These are phyloP conservation scores for Pinus taeda DNA, from an alignment of 75 land plant genomes.

Conservation along the genomic window DNA sequence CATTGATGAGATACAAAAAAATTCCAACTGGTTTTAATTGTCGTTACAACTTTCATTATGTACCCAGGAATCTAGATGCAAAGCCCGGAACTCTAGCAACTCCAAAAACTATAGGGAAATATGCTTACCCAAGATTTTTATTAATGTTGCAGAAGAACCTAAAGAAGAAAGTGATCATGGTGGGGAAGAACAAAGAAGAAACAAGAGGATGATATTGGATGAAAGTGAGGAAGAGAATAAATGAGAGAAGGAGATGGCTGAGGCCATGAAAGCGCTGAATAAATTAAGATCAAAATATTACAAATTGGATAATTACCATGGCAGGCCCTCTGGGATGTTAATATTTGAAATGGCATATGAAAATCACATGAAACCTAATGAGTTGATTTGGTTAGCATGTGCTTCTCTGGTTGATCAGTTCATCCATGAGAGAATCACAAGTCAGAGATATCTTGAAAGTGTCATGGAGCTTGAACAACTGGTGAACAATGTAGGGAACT, in stretches of 20 bases:
- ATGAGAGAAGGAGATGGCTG: constrained; percentile 22
- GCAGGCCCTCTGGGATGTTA: constrained; percentile 79
- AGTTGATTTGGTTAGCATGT: constrained; percentile 91
- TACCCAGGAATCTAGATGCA: too few relatives aligned
- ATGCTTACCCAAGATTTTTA: too few relatives aligned
- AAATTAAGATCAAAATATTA: constrained; percentile 70
- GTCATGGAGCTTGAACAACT: constrained; percentile 86
- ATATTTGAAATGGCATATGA: constrained; percentile 80
- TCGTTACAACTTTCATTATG: too few relatives aligned
- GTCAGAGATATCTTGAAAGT: constrained; percentile 81
- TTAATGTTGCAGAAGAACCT: too few relatives aligned
- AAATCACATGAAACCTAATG: constrained; percentile 80
- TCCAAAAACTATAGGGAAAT: too few relatives aligned
- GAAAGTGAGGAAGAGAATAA: constrained; percentile 18
- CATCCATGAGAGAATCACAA: constrained; percentile 84
- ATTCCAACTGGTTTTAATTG: too few relatives aligned
- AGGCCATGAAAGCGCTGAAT: constrained; percentile 28
- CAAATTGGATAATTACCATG: constrained; percentile 80
- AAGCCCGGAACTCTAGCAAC: too few relatives aligned
- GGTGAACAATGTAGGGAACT: constrained; percentile 68
- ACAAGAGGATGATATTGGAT: constrained; percentile 12
- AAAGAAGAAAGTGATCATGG: constrained; percentile 34
- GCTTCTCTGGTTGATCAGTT: constrained; percentile 95
- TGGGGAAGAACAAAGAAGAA: constrained; percentile 26
- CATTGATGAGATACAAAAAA: too few relatives aligned